Evolutionary conservation across 768 basidiomycete genomes (phyloP), one percentile per base, ranked within the genome.

Genomic region (Suillus clintonianus): DNA sequence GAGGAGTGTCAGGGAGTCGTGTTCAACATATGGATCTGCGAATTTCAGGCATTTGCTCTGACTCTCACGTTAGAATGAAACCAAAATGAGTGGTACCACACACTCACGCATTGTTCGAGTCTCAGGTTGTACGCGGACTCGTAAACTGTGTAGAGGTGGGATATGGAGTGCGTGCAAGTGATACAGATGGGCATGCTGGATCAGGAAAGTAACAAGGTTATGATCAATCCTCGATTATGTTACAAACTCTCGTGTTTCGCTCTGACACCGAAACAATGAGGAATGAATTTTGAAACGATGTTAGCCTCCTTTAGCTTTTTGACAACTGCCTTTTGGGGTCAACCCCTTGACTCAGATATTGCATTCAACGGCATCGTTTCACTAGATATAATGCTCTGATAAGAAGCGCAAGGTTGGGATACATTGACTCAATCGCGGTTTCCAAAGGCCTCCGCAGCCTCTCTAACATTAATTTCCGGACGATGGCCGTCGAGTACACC

Each of bases 1-100:
- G 6, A 91, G 76, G 22, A 94, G 78, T 2, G 86, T 89, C 64
- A 94, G 76, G 0, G 81, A 78, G 72, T 94, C 92, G 65, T 94
- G 89, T 72, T 95, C 93, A 64, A 94, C 91, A 68, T 94, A 95
- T 62, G 91, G 91, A 75, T 95, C 94, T 0, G 88, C 92, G 69
- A 94, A 93, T 32, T 78, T 76, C 42, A 81, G 82, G 70, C 91
- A 92, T 60, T 78, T 78, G 30, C 79, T 76, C 90, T 91, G 66
- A n/a, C 34, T 11, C 27, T 51, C 54, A 17, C 55, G 45, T 59
- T 50, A 56, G 39, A 55, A 64, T 69, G 58, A 69, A 51, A 62
- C 47, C 24, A 39, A 41, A 36, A 48, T 1, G 15, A 59, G 30
- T 39, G 15, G 17, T 17, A 67, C 19, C 17, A 43, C 6, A 8